Base-by-base conservation (phyloP, 176 grass and related monocot species). In the Elaeis guineensis region DNA sequence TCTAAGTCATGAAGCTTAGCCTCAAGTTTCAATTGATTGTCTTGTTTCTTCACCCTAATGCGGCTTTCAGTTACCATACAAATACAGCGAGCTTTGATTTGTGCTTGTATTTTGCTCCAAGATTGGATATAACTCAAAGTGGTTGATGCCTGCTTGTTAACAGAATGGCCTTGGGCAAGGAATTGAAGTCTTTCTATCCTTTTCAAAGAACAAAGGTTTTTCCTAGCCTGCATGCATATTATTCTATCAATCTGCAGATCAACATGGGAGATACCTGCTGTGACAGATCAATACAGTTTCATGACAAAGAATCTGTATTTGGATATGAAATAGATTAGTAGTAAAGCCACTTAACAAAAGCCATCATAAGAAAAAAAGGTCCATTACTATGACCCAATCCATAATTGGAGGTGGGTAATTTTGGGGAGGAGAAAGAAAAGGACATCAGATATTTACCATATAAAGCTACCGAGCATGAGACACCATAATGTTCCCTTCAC, bases 11-110 rank as follows among this genome's bases (percentile, higher is more conserved):
- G 87, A 58, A 97, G 80, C 15, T 91, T 91, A 6, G 84, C 81
- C 21, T 97, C 92, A 25, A 91, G 81, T 73, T 91, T 97, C 55
- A 83, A 70, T 30, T 97, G 87, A 60, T 85, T 97, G 5, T 97
- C 93, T 70, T 91, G 72, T 63, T 85, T 85, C 72, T 96, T 96
- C 69, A 85, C 83, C 84, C 74, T 89, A 26, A 89, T 78, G 44
- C 87, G 83, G 5, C 78, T 87, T 80, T 97, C 87, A 0, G 81
- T 85, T 1, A 97, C 93, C 93, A 97, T 97, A 72, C 63, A 85
- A 50, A 78, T 67, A 23, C 93, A 87, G 1, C 87, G 72, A 63
- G 84, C 74, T 83, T 81, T 85, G 30, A 97, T 77, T 49, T 97
- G 77, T 67, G 87, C 78, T 57, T 97, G 87, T 56, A 97, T 75